Conservation (phyloP, 495 filamentous ascomycete genomes). For the Trichoderma gamsii region DNA sequence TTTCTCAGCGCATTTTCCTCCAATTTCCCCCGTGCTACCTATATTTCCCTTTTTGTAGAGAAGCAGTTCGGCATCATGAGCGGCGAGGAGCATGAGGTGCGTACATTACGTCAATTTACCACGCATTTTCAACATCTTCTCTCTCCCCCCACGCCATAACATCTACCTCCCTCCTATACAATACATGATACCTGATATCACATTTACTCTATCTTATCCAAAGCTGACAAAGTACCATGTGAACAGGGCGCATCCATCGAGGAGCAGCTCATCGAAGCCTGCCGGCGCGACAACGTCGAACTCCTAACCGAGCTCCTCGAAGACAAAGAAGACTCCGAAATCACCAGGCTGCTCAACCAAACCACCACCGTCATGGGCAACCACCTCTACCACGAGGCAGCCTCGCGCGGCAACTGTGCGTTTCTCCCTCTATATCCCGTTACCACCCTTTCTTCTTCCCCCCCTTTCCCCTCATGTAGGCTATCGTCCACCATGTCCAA, state of each 20-base stretch:
- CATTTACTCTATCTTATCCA: background rate
- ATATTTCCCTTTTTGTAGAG: background rate
- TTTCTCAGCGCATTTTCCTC: background rate
- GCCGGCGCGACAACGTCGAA: slow-evolving; percentile 82
- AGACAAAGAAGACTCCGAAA: slow-evolving; percentile 37
- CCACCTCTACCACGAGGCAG: slow-evolving; percentile 83
- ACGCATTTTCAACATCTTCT: background rate
- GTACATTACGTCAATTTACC: slow-evolving; percentile 2
- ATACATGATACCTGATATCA: background rate
- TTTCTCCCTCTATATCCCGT: background rate
- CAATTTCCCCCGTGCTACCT: background rate
- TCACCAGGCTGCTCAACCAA: slow-evolving; percentile 71
- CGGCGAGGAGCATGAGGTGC: slow-evolving; percentile 19
- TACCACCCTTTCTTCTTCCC: too few relatives aligned
- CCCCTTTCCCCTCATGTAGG: background rate
- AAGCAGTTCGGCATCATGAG: background rate
- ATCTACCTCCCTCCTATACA: background rate
- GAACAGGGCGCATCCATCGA: slow-evolving; percentile 72
- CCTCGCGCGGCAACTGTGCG: slow-evolving; percentile 77
- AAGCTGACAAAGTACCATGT: background rate
- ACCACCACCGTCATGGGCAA: slow-evolving; percentile 81
- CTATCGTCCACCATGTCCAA: too few relatives aligned
- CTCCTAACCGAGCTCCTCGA: slow-evolving; percentile 61
- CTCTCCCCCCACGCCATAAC: background rate
- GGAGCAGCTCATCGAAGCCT: slow-evolving; percentile 88